phyloP scores from a whole-genome alignment of 768 basidiomycete genomes.

The Naganishia vaughanmartiniae region DNA sequence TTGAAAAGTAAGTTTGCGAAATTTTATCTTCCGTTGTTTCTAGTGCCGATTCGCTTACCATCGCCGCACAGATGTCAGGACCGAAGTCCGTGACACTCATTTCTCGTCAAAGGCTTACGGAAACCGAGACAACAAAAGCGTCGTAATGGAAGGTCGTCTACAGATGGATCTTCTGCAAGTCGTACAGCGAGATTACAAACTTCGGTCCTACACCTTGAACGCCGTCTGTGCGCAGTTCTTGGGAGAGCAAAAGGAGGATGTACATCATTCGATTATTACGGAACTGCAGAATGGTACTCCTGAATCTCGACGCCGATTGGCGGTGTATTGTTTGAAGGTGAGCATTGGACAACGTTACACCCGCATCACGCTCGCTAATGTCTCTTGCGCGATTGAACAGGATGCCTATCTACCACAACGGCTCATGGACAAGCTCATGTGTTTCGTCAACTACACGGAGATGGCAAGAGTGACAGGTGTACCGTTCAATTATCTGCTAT shows the following conservation, averaged over 20 bases:
- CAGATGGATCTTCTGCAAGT: slow-evolving; percentile 95
- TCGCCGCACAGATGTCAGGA: slow-evolving; percentile 61
- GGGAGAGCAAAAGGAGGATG: slow-evolving; percentile 98
- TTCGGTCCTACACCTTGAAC: slow-evolving; percentile 95
- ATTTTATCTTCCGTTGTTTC: not conserved
- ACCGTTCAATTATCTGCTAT: slow-evolving; percentile 90
- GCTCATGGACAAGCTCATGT: slow-evolving; percentile 96
- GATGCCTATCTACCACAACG: slow-evolving; percentile 98
- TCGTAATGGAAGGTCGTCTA: slow-evolving; percentile 80
- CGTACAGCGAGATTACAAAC: slow-evolving; percentile 97
- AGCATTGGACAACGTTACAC: slow-evolving; percentile 21
- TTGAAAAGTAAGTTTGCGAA: slow-evolving; percentile 62
- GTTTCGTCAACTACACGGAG: slow-evolving; percentile 95
- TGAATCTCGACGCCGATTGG: slow-evolving; percentile 84
- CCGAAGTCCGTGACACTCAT: slow-evolving; percentile 86
- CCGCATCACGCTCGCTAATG: not conserved
- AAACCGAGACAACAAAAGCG: slow-evolving; percentile 93
- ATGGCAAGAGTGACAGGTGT: slow-evolving; percentile 99
- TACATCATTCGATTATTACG: slow-evolving; percentile 96
- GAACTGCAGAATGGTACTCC: slow-evolving; percentile 95
- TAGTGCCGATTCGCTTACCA: not conserved
- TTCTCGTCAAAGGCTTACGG: slow-evolving; percentile 98
- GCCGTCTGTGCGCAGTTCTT: slow-evolving; percentile 96
- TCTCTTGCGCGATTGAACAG: slow-evolving; percentile 54
- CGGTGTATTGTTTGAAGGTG: slow-evolving; percentile 97